Evolutionary conservation across 2,329 filamentous ascomycete genomes (phyloP).

Genomic region (Kalaharituber pfeilii): DNA sequence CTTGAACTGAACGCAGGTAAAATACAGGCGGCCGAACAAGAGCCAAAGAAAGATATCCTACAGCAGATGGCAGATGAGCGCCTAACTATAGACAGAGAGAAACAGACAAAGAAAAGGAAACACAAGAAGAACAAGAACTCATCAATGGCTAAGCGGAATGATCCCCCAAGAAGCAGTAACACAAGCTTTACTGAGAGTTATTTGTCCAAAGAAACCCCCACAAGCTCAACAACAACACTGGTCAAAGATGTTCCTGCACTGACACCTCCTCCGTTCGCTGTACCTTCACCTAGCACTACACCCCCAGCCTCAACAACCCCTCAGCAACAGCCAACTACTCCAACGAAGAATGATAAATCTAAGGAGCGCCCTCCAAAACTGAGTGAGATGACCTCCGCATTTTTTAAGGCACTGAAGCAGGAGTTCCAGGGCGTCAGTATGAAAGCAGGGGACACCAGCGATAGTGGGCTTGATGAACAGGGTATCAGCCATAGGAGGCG

Average conservation of each 20-base stretch:
- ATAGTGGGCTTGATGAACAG: not conserved
- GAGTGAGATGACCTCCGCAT: slow-evolving; percentile 13
- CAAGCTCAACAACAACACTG: not conserved
- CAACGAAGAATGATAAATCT: not conserved
- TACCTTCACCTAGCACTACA: not conserved
- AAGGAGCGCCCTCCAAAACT: slow-evolving; percentile 8
- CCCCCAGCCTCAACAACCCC: not conserved
- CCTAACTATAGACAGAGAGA: slow-evolving; percentile 8
- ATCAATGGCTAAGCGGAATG: not conserved
- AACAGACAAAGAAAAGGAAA: slow-evolving; percentile 9
- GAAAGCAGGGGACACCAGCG: slow-evolving; percentile 1
- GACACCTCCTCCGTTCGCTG: not conserved
- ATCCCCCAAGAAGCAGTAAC: not conserved
- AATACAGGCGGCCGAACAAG: not conserved
- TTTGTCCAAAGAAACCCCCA: not conserved
- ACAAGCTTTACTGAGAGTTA: not conserved
- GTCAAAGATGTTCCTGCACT: not conserved
- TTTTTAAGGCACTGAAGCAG: slow-evolving; percentile 18
- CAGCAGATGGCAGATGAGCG: slow-evolving; percentile 5
- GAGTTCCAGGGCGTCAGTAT: slow-evolving; percentile 14
- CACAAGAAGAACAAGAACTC: slow-evolving; percentile 11
- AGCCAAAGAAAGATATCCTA: not conserved
- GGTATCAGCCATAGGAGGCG: not conserved
- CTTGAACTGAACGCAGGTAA: too few relatives aligned
- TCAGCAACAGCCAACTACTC: not conserved